Conservation (phyloP, 164 flowering plant species). For the Aristolochia californica region DNA sequence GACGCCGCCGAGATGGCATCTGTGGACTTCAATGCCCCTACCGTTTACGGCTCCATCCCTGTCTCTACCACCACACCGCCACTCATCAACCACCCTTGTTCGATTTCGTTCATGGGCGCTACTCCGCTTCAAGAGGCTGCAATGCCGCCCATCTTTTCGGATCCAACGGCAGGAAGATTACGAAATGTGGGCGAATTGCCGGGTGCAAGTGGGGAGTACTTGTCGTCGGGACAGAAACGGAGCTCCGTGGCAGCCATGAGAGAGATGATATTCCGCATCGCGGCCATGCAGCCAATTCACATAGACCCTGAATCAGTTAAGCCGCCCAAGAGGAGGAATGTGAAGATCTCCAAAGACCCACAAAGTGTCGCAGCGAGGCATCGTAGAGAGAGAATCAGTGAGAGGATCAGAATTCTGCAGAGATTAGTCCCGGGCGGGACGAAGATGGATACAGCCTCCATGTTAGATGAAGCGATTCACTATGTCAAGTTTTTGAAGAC, state of each 20-base stretch:
- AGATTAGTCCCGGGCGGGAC: constrained; percentile 60
- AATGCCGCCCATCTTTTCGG: constrained; percentile 3
- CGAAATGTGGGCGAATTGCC: no score
- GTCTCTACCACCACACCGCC: constrained; percentile 8
- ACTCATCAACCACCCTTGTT: constrained; percentile 15
- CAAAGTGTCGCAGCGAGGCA: constrained; percentile 61
- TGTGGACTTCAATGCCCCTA: constrained; percentile 10
- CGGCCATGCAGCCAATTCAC: constrained; percentile 58
- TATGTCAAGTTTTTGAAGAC: constrained; percentile 52
- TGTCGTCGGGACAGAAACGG: constrained; percentile 16
- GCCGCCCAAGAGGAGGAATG: constrained; percentile 51
- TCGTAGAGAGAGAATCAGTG: constrained; percentile 50
- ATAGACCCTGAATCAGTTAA: constrained; percentile 56
- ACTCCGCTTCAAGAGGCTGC: constrained; percentile 18
- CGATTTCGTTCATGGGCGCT: constrained; percentile 13
- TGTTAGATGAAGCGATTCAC: constrained; percentile 57
- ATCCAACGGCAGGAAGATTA: constrained; percentile 6
- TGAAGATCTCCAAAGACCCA: constrained; percentile 54
- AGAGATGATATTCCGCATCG: constrained; percentile 52
- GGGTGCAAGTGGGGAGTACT: constrained; percentile 5
- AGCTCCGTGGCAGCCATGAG: constrained; percentile 41
- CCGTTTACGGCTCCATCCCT: no score
- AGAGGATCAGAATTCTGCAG: constrained; percentile 49
- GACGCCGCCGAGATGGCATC: constrained; percentile 11
- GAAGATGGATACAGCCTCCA: constrained; percentile 61